Evolutionary conservation across 2,329 filamentous ascomycete species (phyloP).

Genomic region (Fusarium pseudoanthophilum): DNA sequence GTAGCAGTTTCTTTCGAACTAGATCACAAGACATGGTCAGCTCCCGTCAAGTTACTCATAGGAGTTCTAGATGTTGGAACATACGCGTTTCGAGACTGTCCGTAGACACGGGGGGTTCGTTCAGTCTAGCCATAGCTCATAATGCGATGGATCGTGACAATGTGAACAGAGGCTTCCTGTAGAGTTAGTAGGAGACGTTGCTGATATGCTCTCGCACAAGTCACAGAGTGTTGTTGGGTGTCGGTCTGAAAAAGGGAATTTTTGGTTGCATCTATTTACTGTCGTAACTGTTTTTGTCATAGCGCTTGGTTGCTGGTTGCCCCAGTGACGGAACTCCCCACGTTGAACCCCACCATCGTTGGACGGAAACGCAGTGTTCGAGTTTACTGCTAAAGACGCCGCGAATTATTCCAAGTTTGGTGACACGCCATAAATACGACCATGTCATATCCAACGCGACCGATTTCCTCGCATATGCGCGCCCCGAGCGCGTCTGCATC

Average conservation of each 20-base stretch:
- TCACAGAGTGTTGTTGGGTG: conserved; percentile 38
- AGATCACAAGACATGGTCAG: conserved; percentile 35
- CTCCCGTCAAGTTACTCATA: conserved; percentile 2
- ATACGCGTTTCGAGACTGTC: conserved; percentile 78
- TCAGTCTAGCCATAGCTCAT: conserved; percentile 80
- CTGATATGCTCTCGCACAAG: conserved; percentile 26
- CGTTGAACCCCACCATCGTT: conserved; percentile 44
- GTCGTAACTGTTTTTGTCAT: conserved; percentile 42
- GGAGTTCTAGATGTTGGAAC: conserved; percentile 48
- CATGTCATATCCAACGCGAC: conserved; percentile 68
- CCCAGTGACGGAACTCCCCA: conserved; percentile 41
- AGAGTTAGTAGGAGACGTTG: conserved; percentile 26
- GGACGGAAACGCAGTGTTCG: conserved; percentile 29
- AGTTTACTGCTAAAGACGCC: conserved; percentile 7
- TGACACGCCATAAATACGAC: not conserved
- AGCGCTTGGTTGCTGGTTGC: conserved; percentile 46
- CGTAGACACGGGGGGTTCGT: conserved; percentile 75
- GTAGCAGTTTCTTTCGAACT: conserved; percentile 83
- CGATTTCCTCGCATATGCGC: conserved; percentile 74
- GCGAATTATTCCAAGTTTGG: not conserved
- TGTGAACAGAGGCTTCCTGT: conserved; percentile 20
- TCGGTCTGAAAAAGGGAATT: conserved; percentile 42
- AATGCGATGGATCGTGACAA: conserved; percentile 35
- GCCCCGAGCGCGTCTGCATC: conserved; percentile 64
- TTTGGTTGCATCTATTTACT: conserved; percentile 51